phyloP scores from a whole-genome alignment of 2,329 filamentous ascomycete genomes.

The Stachybotrys chlorohalonatus region DNA sequence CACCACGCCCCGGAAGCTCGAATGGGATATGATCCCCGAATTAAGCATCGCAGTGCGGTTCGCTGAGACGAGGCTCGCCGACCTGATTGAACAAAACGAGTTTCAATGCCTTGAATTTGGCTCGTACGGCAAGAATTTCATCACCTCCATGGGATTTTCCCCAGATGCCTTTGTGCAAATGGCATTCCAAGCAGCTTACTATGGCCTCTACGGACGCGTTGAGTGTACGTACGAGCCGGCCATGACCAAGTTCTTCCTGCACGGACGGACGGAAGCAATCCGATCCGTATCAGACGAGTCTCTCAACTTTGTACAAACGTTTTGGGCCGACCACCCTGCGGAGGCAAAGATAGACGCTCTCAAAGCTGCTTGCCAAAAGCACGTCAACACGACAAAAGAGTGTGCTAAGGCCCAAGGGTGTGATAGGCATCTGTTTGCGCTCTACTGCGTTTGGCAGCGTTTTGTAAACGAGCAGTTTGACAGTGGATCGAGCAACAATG shows the following conservation, averaged over 20 bases:
- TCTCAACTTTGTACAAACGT: constrained; percentile 82
- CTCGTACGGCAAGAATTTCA: constrained; percentile 93
- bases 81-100: constrained; percentile 94
- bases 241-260: constrained; percentile 92
- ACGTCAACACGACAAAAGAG: constrained; percentile 69
- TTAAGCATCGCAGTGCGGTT: constrained; percentile 86
- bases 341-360: constrained; percentile 80
- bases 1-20: constrained; percentile 89
- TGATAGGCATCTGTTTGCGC: constrained; percentile 85
- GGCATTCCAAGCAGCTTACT: constrained; percentile 98
- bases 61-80: constrained; percentile 86
- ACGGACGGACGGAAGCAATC: constrained; percentile 91
- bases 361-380: constrained; percentile 72
- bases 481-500: constrained; percentile 47
- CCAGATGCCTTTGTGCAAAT: constrained; percentile 97
- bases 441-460: constrained; percentile 93
- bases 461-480: constrained; percentile 59
- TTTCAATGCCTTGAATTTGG: constrained; percentile 85
- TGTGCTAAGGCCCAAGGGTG: constrained; percentile 87
- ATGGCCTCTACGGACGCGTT: constrained; percentile 85
- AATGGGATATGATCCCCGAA: constrained; percentile 96
- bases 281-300: constrained; percentile 76
- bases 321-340: constrained; percentile 86
- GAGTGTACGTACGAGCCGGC: constrained; percentile 97
- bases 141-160: constrained; percentile 93